Base-by-base conservation (phyloP, 1,139 yeast species). In the Blastobotrys indianensis region DNA sequence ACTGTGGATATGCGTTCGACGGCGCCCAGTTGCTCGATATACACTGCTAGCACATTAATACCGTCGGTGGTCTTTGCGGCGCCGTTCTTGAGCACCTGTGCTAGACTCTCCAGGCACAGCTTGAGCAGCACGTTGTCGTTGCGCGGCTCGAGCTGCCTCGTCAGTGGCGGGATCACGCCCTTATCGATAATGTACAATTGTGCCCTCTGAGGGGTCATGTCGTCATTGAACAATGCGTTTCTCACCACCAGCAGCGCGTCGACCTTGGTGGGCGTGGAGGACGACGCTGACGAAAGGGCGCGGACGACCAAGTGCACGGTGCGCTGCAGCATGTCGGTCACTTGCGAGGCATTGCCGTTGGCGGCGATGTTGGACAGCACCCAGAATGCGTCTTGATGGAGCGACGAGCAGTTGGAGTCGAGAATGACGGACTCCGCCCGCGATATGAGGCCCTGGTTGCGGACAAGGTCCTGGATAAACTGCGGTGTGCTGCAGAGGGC, bases 11-110 rank as follows among this genome's bases (percentile, higher is more conserved):
- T 16, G 34, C 31, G 32, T 10, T 37, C 41, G 7, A 37, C 41
- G 9, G 37, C 45, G 16, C 41, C 41, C 20, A 42, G 25, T 16
- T 42, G 45, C 13, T 31, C 38, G 13, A 42, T 42, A 17, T 42
- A 42, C 8, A 42, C 41, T 9, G 45, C 45, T 33, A 38, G 37
- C n/a, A 42, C 38, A 30, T 42, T 42, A n/a, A 42, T 37, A 11
- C 41, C 41, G 33, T 42, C 45, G 30, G 45, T 42, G 41, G 37
- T 42, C 32, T 42, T 42, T 20, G 32, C 41, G n/a, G 16, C 31
- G 33, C 45, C 45, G 30, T 42, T 42, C 12, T 32, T 17, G 12
- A 42, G 41, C 31, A 42, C 45, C 12, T 37, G 41, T 4, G 34
- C 20, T 29, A 42, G 33, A 9, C 32, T 32, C 31, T 42, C 45